Base-by-base conservation (phyloP, 2,329 filamentous ascomycete genomes). In the Emmonsiellopsis sp. region DNA sequence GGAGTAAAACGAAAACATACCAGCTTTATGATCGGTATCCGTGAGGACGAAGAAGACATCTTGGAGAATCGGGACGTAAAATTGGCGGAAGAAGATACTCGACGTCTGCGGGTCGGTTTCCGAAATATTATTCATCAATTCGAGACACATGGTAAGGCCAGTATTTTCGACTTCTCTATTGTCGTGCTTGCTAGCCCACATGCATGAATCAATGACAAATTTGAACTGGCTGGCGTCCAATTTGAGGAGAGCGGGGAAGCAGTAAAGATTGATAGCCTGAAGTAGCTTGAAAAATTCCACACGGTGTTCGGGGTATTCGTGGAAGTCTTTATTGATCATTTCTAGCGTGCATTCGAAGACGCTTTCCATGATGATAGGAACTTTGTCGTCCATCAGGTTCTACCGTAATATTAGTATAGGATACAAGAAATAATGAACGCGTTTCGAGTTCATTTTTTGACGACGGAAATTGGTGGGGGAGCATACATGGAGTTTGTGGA, bases 241-340 rank as follows among this genome's bases (percentile, higher is more conserved):
- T 72, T 95, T 94, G 60, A 98, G 79, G 21, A 98, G 80, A 1
- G 93, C 86, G 47, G 89, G 89, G 84, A 98, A 98, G 73, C 93
- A 98, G 70, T 95, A 89, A 47, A 97, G 76, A 71, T 98, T 98
- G 74, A 98, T 97, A 11, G 92, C 88, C 61, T 94, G 83, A 39
- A 98, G 80, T 27, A 98, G 82, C 72, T 95, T 96, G 81, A 98
- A 98, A 73, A 98, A 98, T 71, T 97, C 92, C n/a, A 98, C 93
- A 54, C 94, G 87, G 68, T 98, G 93, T 70, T 98, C 93, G 0
- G 93, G 93, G 70, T 95, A 98, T 68, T 98, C 93, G 46, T 94
- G 96, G 72, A 98, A 98, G 72, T 98, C 93, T 75, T 98, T 98
- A 82, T 97, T 98, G 75, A 98, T 98, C 93, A 98, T 98, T 65